phyloP scores from a whole-genome alignment of 331 rosid species.

The Pyrus hybrid region DNA sequence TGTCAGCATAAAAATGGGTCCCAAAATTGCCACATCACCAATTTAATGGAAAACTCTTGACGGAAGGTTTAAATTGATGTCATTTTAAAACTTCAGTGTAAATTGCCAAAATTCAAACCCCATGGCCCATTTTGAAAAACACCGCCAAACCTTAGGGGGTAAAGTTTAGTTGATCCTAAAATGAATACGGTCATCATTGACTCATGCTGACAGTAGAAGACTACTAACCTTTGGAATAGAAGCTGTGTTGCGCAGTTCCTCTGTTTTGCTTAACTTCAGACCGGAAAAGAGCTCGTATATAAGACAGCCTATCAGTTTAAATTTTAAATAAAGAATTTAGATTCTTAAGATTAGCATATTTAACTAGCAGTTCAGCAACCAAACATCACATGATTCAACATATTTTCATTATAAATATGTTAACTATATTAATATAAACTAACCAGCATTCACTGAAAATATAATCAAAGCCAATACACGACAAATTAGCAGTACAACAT shows the following conservation, averaged over 20 bases:
- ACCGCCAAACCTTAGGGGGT: background rate
- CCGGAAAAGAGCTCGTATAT: conserved; percentile 92
- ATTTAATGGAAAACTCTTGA: background rate
- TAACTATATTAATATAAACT: background rate
- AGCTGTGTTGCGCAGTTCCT: conserved; percentile 83
- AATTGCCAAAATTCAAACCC: background rate
- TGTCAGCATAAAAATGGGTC: background rate
- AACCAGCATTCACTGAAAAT: background rate
- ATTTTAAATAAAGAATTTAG: conserved; percentile 4
- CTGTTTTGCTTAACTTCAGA: conserved; percentile 74
- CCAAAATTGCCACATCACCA: background rate
- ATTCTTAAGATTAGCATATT: conserved; percentile 7
- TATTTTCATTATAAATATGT: background rate
- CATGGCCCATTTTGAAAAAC: background rate
- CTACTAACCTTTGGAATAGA: conserved; percentile 85
- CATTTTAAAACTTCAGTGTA: background rate
- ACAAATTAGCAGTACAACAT: background rate
- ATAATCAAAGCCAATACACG: background rate
- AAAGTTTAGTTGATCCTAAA: background rate
- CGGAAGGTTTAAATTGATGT: background rate
- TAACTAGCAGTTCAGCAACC: background rate
- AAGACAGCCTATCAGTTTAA: conserved; percentile 64
- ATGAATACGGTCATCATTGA: background rate
- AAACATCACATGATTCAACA: conserved; percentile 4
- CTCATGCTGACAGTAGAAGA: background rate